Percentiles rank a stretch among this genome's conserved stretches.
Evolutionary conservation across 148 eudicot species (phyloP).

Genomic region (Suaeda aralocaspica): DNA sequence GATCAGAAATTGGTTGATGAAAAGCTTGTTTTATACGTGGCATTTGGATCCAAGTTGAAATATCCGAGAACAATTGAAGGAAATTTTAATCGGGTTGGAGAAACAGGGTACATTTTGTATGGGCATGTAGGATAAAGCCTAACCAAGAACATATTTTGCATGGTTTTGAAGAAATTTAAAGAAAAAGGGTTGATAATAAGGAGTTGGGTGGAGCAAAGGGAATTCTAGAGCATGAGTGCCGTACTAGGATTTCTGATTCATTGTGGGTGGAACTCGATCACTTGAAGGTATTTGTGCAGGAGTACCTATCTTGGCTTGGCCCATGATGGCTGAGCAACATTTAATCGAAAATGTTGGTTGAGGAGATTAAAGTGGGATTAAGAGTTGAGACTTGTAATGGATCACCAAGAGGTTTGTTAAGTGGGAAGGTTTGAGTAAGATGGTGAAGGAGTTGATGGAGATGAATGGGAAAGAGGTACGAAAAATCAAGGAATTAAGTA

Average conservation of each 20-base stretch:
- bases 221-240: constrained; percentile 40
- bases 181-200: constrained; percentile 51
- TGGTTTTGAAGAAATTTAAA: constrained; percentile 41
- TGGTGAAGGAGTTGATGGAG: constrained; percentile 57
- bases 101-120: constrained; percentile 44
- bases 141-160: constrained; percentile 22
- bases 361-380: constrained; percentile 59
- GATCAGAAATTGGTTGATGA: constrained; percentile 35
- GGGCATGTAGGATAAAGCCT: constrained; percentile 48
- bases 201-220: constrained; percentile 69
- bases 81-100: constrained; percentile 52
- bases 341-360: constrained; percentile 61
- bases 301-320: constrained; percentile 72
- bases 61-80: constrained; percentile 43
- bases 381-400: constrained; percentile 53
- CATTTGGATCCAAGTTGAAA: constrained; percentile 71
- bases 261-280: constrained; percentile 83
- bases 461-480: constrained; percentile 46
- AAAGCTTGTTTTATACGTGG: constrained; percentile 46
- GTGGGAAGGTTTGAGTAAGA: constrained; percentile 37
- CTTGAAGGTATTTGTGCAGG: constrained; percentile 57
- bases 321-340: constrained; percentile 73
- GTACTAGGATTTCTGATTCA: constrained; percentile 61
- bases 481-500: constrained; percentile 37
- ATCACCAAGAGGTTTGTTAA: constrained; percentile 50